phyloP scores from a whole-genome alignment of 805 yeast species.

The Yamadazyma nakazawae region DNA sequence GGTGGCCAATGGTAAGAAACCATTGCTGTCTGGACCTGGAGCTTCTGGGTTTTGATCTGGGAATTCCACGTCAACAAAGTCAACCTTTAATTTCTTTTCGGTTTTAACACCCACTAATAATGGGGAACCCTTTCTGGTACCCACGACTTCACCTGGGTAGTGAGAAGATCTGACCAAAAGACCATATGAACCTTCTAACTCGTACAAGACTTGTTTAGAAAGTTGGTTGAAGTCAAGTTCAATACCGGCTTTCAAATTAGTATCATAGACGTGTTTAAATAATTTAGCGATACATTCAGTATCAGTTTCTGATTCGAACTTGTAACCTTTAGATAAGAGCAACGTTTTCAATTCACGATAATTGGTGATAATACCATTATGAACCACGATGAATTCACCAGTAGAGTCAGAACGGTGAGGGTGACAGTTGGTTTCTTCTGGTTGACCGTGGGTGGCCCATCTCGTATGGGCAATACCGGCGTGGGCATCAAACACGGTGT shows the following conservation, averaged over 20 bases:
- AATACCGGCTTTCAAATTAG: constrained; percentile 65
- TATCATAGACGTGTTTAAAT: constrained; percentile 85
- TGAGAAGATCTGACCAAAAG: constrained; percentile 85
- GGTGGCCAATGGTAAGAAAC: constrained; percentile 49
- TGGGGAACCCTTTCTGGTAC: constrained; percentile 98
- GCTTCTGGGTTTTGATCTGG: constrained; percentile 52
- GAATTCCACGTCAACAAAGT: constrained; percentile 97
- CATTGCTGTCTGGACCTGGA: constrained; percentile 15
- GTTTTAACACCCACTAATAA: constrained; percentile 95
- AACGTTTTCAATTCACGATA: constrained; percentile 87
- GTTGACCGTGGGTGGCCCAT: constrained; percentile 99
- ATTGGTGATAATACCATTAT: constrained; percentile 97
- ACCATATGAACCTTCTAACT: constrained; percentile 97
- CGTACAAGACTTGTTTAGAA: constrained; percentile 87
- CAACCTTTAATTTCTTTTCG: constrained; percentile 91
- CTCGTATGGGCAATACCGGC: constrained; percentile 98
- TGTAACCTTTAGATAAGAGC: constrained; percentile 72
- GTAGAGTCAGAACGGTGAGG: constrained; percentile 87
- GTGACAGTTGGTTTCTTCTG: constrained; percentile 82
- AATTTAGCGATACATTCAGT: constrained; percentile 97
- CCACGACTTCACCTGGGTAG: constrained; percentile 93
- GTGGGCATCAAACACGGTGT: constrained; percentile 72
- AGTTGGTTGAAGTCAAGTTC: constrained; percentile 86
- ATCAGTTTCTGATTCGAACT: constrained; percentile 91
- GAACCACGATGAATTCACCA: constrained; percentile 88